Evolutionary conservation across 2,329 filamentous ascomycete genomes (phyloP), one percentile per base, ranked within the genome.

Genomic region (Lecanoromycetidae sp.): DNA sequence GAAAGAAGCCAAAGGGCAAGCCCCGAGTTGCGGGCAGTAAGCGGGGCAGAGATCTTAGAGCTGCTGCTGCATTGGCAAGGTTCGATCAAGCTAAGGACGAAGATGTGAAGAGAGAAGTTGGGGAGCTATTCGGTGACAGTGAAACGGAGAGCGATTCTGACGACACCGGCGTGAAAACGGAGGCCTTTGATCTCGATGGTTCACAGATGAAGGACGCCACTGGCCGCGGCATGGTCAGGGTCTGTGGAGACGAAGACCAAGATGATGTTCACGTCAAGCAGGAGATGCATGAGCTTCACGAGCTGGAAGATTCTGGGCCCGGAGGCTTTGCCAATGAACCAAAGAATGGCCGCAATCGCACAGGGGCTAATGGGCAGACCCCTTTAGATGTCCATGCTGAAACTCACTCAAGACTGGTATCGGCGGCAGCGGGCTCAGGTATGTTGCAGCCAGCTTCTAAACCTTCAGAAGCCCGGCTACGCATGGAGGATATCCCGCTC

Each of bases 1-100:
- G 80, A 40, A 76, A 76, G 56, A 68, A 71, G 42, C 68, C 74
- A 1, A 71, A 74, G 22, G 76, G 72, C 8, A 84, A 82, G 56
- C 85, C 85, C 0, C 73, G 81, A 38, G 83, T 90, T 9, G 85
- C 85, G 3, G 74, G 74, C 8, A 88, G 84, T 59, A 80, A 79
- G 39, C 69, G 85, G 49, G 85, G 85, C 0, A 71, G 85, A 50
- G 85, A 90, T 42, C 66, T 91, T 9, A 69, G 85, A 47, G 85
- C 84, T 2, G 83, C 83, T 5, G 85, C 85, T 2, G 85, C 85
- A 1, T 61, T 90, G 55, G 83, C 82, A 12, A 71, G 85, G 10
- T 86, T 90, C 49, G 82, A 77, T 10, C 63, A 62, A 17, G 59
- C 64, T 23, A 57, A 58, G 36, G 62, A 67, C 15, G 64, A 67